Evolutionary conservation across 2,329 filamentous ascomycete species (phyloP), one percentile per base, ranked within the genome.

Genomic region (Colletotrichum lentis): DNA sequence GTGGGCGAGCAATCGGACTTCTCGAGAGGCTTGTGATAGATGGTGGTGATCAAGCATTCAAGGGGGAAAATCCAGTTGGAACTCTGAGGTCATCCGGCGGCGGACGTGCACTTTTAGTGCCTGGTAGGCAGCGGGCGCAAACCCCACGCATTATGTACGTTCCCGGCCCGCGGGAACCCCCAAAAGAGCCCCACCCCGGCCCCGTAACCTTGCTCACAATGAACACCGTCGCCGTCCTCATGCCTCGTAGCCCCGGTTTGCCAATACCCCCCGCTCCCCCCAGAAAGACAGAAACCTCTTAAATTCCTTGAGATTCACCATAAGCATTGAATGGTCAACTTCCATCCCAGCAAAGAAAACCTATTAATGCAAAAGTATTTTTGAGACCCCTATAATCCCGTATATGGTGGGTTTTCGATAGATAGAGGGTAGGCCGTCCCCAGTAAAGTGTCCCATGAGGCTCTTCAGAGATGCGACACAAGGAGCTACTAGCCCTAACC

Each of bases 11-110:
- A 39, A 16, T 6, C 11, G 16, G 52, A n/a, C 11, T 1, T 5
- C n/a, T 10, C 3, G 12, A 27, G 20, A 22, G 11, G n/a, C 22
- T 10, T 20, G n/a, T 56, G 24, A 14, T 24, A 16, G 54, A 56
- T 2, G 37, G 37, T 39, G 22, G 20, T 11, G n/a, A 31, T 20
- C 22, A 41, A 41, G 35, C 16, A 20, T 35, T 31, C n/a, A n/a
- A 18, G 44, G 41, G 14, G 27, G 18, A 44, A 46, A 41, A 27
- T 20, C 41, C 37, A n/a, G 12, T 46, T 43, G 46, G 24, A 50
- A 44, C 54, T 60, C 44, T 60, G 57, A 60, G 57, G 57, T 62
- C 57, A 62, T 66, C 41, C 63, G 22, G 49, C 41, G 7, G 18
- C 57, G 59, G 59, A 62, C 63, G 50, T 59, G 54, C 47, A 37